phyloP scores from a whole-genome alignment of 1,139 yeast genomes.

The Geotrichum bryndzae region DNA sequence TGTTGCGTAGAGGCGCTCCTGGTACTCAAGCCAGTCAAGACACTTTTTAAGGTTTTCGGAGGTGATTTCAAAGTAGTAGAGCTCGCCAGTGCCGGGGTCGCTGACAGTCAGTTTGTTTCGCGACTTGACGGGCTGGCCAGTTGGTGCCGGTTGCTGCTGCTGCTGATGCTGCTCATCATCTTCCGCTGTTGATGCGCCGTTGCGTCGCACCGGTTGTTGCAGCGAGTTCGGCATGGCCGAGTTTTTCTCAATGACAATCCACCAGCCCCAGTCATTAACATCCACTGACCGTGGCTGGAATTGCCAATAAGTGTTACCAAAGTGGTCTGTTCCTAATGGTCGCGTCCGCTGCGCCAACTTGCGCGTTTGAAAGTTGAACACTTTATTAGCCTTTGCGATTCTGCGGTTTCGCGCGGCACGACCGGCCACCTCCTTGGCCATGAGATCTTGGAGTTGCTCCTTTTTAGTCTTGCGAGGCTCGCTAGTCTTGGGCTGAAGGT shows the following conservation, averaged over 20 bases:
- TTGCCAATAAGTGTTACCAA: slow-evolving; percentile 37
- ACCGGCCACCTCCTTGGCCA: slow-evolving; percentile 25
- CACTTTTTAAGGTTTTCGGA: background rate
- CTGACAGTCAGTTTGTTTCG: background rate
- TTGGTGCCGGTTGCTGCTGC: background rate
- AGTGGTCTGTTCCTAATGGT: slow-evolving; percentile 33
- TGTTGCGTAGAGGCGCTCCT: slow-evolving; percentile 3
- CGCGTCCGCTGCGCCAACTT: slow-evolving; percentile 32
- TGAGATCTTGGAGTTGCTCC: slow-evolving; percentile 18
- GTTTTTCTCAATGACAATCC: slow-evolving; percentile 15
- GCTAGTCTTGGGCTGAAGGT: slow-evolving; percentile 3
- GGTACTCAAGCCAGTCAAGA: slow-evolving; percentile 12
- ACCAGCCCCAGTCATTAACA: slow-evolving; percentile 19
- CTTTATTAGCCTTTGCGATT: slow-evolving; percentile 29
- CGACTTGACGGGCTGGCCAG: background rate
- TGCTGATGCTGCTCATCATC: slow-evolving; percentile 1
- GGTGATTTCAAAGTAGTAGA: slow-evolving; percentile 9
- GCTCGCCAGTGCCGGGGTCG: slow-evolving; percentile 13
- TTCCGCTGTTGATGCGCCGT: background rate
- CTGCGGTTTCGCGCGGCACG: slow-evolving; percentile 24
- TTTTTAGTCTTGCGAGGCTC: slow-evolving; percentile 20
- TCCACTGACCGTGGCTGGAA: slow-evolving; percentile 34
- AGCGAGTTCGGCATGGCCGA: slow-evolving; percentile 12
- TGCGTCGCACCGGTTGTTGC: background rate
- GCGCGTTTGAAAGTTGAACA: slow-evolving; percentile 24